Conservation (phyloP, 495 filamentous ascomycete species). For the Hypoxylon intermedium region DNA sequence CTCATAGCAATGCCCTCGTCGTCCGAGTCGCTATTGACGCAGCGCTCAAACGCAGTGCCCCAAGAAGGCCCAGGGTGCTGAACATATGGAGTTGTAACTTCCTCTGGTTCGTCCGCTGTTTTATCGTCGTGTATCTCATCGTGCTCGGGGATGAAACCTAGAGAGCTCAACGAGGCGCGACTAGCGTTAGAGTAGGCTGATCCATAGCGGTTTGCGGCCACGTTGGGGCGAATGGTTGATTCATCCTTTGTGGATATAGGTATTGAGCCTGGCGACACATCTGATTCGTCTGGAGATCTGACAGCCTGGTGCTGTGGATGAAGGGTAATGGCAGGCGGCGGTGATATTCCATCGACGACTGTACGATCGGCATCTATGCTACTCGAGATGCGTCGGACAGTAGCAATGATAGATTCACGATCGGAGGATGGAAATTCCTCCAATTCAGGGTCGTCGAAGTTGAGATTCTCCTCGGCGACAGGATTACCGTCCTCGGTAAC, state of each 20-base stretch:
- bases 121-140: conserved; percentile 24
- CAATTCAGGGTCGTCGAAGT: conserved; percentile 59
- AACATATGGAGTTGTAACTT: conserved; percentile 7
- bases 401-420: conserved; percentile 54
- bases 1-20: conserved; percentile 42
- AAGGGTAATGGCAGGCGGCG: conserved; percentile 45
- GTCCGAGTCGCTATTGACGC: conserved; percentile 21
- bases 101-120: neutral
- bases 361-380: conserved; percentile 55
- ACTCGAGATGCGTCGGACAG: conserved; percentile 53
- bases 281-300: neutral
- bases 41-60: conserved; percentile 21
- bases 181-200: neutral
- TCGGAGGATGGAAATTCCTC: conserved; percentile 58
- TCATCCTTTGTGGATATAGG: conserved; percentile 5
- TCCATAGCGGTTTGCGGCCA: neutral
- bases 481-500: conserved; percentile 15
- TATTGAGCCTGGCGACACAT: neutral
- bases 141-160: conserved; percentile 34
- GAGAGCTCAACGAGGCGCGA: conserved; percentile 13
- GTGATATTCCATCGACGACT: conserved; percentile 45
- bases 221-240: neutral
- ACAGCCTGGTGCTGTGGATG: neutral
- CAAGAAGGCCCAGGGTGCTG: conserved; percentile 33
- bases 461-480: conserved; percentile 37